Percentiles rank a stretch among this genome's conserved stretches.
Evolutionary conservation across 176 grass and related monocot genomes (phyloP).

Genomic region (Hordeum marinum): DNA sequence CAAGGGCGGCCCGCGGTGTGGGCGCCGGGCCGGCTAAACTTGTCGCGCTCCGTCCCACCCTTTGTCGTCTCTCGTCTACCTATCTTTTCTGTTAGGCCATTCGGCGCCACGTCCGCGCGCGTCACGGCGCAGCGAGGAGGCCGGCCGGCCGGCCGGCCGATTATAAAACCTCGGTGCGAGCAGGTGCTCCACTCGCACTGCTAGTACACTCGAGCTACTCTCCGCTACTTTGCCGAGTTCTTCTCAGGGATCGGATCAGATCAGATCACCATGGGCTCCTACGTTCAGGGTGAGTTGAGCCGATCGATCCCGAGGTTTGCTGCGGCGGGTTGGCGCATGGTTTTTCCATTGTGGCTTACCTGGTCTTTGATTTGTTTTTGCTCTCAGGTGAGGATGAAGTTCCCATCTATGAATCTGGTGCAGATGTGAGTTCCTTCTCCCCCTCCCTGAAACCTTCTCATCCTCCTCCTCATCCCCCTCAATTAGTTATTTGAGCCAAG

Average conservation of each 20-base stretch:
- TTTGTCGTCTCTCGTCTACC: background rate
- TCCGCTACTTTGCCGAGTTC: background rate
- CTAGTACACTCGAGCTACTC: background rate
- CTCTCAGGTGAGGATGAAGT: slow-evolving; percentile 7
- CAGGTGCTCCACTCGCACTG: background rate
- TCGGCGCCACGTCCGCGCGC: background rate
- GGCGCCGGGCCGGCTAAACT: slow-evolving; percentile 6
- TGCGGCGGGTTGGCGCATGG: no score
- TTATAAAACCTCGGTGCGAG: background rate
- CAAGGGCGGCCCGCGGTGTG: background rate
- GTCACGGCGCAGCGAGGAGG: background rate
- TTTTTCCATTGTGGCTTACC: background rate
- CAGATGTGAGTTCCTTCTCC: slow-evolving; percentile 1
- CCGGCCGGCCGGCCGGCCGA: background rate
- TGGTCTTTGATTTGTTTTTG: background rate
- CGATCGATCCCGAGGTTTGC: background rate
- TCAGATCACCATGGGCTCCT: slow-evolving; percentile 13
- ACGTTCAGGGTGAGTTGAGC: slow-evolving; percentile 6
- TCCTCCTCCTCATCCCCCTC: no score
- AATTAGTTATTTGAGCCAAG: no score
- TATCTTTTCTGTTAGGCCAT: background rate
- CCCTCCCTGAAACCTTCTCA: background rate
- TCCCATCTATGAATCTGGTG: slow-evolving; percentile 19
- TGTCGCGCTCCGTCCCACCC: background rate
- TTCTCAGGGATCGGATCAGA: background rate